Evolutionary conservation across 2,329 filamentous ascomycete genomes (phyloP).

Genomic region (Trichoderma semiorbis): DNA sequence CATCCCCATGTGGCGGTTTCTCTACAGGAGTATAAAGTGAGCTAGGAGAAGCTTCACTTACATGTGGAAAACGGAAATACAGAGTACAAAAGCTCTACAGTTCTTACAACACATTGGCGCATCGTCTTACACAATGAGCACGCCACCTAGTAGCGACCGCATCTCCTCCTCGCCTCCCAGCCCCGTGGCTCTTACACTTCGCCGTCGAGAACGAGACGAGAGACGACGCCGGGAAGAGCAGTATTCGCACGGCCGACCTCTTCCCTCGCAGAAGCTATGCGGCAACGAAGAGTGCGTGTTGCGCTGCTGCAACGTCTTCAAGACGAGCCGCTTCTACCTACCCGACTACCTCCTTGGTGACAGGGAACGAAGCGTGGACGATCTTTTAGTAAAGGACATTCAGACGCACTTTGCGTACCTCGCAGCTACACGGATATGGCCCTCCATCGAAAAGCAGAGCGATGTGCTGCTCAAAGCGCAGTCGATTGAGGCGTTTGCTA

Average conservation of each 20-base stretch:
- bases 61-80: not conserved
- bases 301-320: slow-evolving; percentile 17
- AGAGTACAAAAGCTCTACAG: not conserved
- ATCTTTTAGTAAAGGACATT: slow-evolving; percentile 20
- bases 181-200: slow-evolving; percentile 7
- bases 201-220: slow-evolving; percentile 20
- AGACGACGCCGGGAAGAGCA: slow-evolving; percentile 19
- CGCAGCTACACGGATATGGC: slow-evolving; percentile 16
- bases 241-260: slow-evolving; percentile 23
- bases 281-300: slow-evolving; percentile 19
- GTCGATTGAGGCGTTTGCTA: slow-evolving; percentile 25
- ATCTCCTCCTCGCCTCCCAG: not conserved
- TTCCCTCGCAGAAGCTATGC: slow-evolving; percentile 22
- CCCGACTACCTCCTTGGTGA: slow-evolving; percentile 11
- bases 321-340: not conserved
- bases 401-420: slow-evolving; percentile 22
- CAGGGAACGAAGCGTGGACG: slow-evolving; percentile 3
- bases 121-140: not conserved
- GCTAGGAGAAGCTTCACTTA: not conserved
- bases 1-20: not conserved
- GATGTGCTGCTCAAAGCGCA: slow-evolving; percentile 18
- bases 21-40: not conserved
- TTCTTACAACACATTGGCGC: not conserved
- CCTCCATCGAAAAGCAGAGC: not conserved
- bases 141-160: not conserved